These are phyloP conservation scores for Metschnikowia chrysomelidarum DNA, from an alignment of 805 yeast genomes.

Conservation along the genomic window DNA sequence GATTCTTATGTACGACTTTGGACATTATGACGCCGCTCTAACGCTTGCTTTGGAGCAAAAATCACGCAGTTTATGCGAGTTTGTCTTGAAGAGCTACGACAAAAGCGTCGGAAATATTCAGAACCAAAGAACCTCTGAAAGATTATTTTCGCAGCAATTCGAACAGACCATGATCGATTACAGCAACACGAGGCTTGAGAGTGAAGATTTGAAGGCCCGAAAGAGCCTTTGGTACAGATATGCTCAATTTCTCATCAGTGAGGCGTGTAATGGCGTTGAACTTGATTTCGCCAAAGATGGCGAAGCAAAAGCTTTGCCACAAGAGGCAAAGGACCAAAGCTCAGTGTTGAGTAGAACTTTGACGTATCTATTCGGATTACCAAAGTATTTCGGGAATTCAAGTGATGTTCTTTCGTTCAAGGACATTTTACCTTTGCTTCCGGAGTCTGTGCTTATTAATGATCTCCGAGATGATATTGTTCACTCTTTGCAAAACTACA, in stretches of 20 bases:
- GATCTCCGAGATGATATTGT: conserved; percentile 83
- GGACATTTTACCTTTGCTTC: conserved; percentile 80
- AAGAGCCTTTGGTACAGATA: conserved; percentile 75
- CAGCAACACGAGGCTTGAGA: conserved; percentile 33
- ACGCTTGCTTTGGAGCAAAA: conserved; percentile 64
- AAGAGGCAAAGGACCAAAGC: conserved; percentile 3
- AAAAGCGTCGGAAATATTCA: conserved; percentile 18
- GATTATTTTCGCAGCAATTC: not conserved
- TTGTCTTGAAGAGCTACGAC: conserved; percentile 34
- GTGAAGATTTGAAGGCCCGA: conserved; percentile 42
- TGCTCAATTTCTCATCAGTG: conserved; percentile 47
- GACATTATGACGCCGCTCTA: conserved; percentile 77
- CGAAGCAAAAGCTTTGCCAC: not conserved
- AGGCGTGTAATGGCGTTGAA: conserved; percentile 19
- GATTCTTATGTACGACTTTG: conserved; percentile 63
- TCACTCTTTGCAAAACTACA: conserved; percentile 71
- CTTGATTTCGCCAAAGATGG: not conserved
- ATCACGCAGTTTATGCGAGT: conserved; percentile 52
- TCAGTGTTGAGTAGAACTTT: conserved; percentile 25
- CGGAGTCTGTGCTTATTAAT: conserved; percentile 78
- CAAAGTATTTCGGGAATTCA: conserved; percentile 24
- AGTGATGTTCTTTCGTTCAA: conserved; percentile 56
- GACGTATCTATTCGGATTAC: conserved; percentile 31
- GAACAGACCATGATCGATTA: conserved; percentile 9
- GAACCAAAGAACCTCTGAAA: not conserved